Base-by-base conservation (phyloP, 805 yeast genomes). In the Komagataella mondaviorum region DNA sequence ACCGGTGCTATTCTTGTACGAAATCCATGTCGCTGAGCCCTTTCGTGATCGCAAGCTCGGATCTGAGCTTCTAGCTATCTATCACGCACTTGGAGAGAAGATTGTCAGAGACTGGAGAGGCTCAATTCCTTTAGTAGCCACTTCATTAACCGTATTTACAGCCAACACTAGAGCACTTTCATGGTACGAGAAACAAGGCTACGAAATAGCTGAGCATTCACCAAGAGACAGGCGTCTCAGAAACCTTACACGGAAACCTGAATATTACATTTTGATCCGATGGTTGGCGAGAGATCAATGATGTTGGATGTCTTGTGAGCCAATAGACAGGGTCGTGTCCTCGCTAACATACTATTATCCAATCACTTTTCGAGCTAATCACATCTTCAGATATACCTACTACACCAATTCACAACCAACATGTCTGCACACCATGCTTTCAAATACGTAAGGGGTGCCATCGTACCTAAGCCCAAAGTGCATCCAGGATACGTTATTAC, bases 401-500 rank as follows among this genome's bases (percentile, higher is more conserved):
- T 30, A 30, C 39, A 30, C 39, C 14, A 8, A 30, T 30, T 30
- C n/a, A 30, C 39, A 46, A 3, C 39, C 14, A 46, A n/a, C 50
- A 45, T 20, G 24, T 44, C 47, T 23, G 47, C 23, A 12, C 47
- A 23, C 24, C 47, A 20, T 24, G 51, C 51, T 23, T 47, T 47
- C 52, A 50, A 50, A 51, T 66, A 64, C 53, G 52, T 60, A 6
- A 63, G 64, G 59, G 87, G 82, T 58, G 85, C 85, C 10, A 76
- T 76, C 18, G 78, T 80, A 43, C 79, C 85, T 47, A 72, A 73
- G 54, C 91, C 93, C 36, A 82, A 83, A 58, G 80, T 80, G 17
- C 78, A 80, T 45, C 69, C 76, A 2, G 67, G 75, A 46, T 76
- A 82, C 60, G 73, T 77, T 53, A 71, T 80, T 66, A 74, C 82